Base-by-base conservation (phyloP, 805 yeast species). In the Suhomyces vadensis region DNA sequence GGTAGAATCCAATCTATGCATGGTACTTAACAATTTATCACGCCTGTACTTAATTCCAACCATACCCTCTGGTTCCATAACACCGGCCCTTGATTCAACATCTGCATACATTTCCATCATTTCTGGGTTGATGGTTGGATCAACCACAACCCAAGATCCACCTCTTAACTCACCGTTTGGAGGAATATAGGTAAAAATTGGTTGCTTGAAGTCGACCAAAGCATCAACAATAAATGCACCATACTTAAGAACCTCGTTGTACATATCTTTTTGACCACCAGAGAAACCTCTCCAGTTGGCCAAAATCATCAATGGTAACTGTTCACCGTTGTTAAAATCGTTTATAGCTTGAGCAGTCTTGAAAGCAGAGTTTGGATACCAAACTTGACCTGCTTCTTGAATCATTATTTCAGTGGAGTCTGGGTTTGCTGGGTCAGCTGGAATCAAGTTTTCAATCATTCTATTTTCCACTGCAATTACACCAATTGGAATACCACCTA, bases 211-310 rank as follows among this genome's bases (percentile, higher is more conserved):
- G 58, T 83, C 96, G 54, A 89, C 95, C 50, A 94, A 78, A 10
- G 99, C 97, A 65, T 94, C 99, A 52, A 94, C 99, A 70, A 94
- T 94, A 69, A 78, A 89, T 3, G 98, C 83, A 64, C 99, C 99
- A 64, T 87, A 94, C 70, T 94, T 94, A 74, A 94, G 83, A 35
- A 94, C 95, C 74, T 94, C 99, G 61, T 91, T 89, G 79, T 86
- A 95, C 99, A 94, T 94, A 70, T 94, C 99, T 65, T 97, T 87
- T 77, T 94, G 99, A 67, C 99, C 99, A 77, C 99, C 99, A 55
- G 97, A 89, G 83, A 94, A 94, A 61, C 99, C 99, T 83, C 99
- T 87, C 99, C 99, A 94, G 81, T 94, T 94, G 48, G 99, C 99
- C 57, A 94, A 74, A 54, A 94, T 89, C 95, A 94, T 87, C 68